phyloP scores from a whole-genome alignment of 257 asterid genomes.

The Euphrasia confusa region DNA sequence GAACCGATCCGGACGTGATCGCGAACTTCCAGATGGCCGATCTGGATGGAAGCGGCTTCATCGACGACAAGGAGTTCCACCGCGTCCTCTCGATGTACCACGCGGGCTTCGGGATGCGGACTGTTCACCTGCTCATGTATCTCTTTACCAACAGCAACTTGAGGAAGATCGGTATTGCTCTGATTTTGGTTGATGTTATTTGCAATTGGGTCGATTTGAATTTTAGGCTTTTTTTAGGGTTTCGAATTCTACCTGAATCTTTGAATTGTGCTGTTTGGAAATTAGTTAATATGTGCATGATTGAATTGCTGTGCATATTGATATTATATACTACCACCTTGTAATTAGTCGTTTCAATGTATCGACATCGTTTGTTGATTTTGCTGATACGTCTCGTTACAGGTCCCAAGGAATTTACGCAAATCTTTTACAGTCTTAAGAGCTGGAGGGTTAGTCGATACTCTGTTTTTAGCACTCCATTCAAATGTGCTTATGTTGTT shows the following conservation, averaged over 20 bases:
- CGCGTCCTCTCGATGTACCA: constrained; percentile 64
- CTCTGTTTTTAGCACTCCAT: constrained; percentile 8
- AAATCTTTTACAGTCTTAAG: constrained; percentile 85
- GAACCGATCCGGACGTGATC: constrained; percentile 77
- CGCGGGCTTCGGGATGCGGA: constrained; percentile 80
- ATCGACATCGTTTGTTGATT: constrained; percentile 18
- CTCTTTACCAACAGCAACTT: constrained; percentile 69
- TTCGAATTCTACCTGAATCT: not conserved
- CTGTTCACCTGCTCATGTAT: constrained; percentile 92
- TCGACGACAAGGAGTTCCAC: constrained; percentile 91
- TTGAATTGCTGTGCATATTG: not conserved
- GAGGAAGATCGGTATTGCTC: constrained; percentile 64
- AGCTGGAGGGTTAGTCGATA: constrained; percentile 81
- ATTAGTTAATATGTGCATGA: not conserved
- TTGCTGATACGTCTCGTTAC: constrained; percentile 25
- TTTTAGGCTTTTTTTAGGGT: not conserved
- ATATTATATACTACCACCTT: not conserved
- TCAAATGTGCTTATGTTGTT: not conserved
- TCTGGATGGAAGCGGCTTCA: constrained; percentile 90
- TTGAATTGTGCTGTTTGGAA: constrained; percentile 2
- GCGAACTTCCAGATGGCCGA: constrained; percentile 80
- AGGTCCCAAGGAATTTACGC: constrained; percentile 93
- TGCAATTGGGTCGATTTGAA: not conserved
- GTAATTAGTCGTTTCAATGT: not conserved
- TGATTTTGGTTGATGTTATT: not conserved